These are phyloP conservation scores for Discostella stelligeroides DNA, from an alignment of 108 stramenopile genomes.

Conservation along the genomic window DNA sequence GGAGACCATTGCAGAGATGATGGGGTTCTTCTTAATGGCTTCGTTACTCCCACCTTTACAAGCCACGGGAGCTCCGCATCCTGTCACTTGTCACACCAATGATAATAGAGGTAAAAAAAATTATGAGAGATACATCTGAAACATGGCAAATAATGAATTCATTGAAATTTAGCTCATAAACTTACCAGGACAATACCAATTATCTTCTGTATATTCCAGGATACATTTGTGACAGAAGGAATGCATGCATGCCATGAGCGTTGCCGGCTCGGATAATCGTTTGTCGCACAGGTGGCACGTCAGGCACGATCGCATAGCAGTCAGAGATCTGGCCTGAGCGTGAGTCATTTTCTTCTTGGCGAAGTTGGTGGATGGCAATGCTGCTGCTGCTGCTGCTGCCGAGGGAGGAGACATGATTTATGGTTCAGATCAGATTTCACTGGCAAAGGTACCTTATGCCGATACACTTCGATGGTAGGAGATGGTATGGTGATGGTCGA, in stretches of 20 bases:
- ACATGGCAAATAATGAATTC: not conserved
- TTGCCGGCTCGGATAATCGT: constrained; percentile 13
- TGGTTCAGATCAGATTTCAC: no score
- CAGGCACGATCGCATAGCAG: constrained; percentile 22
- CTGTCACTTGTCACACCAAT: constrained; percentile 19
- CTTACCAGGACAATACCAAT: constrained; percentile 43
- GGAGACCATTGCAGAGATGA: constrained; percentile 25
- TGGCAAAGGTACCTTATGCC: no score
- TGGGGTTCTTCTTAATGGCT: constrained; percentile 28
- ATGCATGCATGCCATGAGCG: constrained; percentile 33
- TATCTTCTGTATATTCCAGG: constrained; percentile 23
- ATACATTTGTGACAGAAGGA: constrained; percentile 41
- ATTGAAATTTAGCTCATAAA: not conserved
- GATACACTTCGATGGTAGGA: no score
- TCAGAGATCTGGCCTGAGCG: constrained; percentile 17
- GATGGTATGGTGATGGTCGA: no score
- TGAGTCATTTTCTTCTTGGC: constrained; percentile 24
- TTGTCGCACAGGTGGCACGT: constrained; percentile 32
- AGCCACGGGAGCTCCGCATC: constrained; percentile 34
- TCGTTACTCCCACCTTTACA: constrained; percentile 18
- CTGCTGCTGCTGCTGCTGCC: no score
- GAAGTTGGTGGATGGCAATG: no score
- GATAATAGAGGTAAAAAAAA: not conserved
- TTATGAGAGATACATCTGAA: not conserved
- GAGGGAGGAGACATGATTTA: no score